phyloP scores from a whole-genome alignment of 331 rosid genomes.

The Pyracantha coccinea region DNA sequence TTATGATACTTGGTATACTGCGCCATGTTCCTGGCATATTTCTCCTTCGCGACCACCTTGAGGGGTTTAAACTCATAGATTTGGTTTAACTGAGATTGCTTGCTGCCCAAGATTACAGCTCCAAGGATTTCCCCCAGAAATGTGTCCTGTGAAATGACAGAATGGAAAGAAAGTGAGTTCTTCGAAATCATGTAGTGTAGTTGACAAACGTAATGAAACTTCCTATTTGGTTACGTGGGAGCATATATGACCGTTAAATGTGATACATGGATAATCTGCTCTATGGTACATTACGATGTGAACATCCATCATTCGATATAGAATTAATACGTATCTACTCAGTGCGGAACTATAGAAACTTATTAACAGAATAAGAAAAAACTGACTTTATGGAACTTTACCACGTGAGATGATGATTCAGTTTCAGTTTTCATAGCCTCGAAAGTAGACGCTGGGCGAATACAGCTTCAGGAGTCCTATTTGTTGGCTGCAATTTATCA shows the following conservation, averaged over 20 bases:
- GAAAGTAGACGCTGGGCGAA: conserved; percentile 38
- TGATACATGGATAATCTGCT: no score
- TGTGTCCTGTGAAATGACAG: conserved; percentile 40
- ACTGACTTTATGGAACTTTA: conserved; percentile 11
- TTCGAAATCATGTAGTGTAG: no score
- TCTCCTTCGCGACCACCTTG: conserved; percentile 26
- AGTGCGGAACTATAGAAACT: background rate
- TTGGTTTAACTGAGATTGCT: conserved; percentile 17
- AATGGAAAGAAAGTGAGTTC: background rate
- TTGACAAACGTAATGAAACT: no score
- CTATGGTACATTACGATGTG: no score
- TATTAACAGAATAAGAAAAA: background rate
- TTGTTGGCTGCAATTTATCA: conserved; percentile 3
- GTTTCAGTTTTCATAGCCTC: conserved; percentile 38
- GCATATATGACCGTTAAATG: no score
- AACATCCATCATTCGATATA: no score
- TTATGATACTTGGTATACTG: no score
- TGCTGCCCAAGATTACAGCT: conserved; percentile 30
- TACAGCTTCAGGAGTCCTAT: conserved; percentile 47
- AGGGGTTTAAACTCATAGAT: conserved; percentile 33
- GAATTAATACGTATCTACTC: no score
- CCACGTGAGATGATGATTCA: conserved; percentile 47
- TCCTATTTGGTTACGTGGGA: no score
- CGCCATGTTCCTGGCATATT: no score
- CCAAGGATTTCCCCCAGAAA: conserved; percentile 72